phyloP scores from a whole-genome alignment of 1,139 yeast species.

The Debaryomyces robertsiae region DNA sequence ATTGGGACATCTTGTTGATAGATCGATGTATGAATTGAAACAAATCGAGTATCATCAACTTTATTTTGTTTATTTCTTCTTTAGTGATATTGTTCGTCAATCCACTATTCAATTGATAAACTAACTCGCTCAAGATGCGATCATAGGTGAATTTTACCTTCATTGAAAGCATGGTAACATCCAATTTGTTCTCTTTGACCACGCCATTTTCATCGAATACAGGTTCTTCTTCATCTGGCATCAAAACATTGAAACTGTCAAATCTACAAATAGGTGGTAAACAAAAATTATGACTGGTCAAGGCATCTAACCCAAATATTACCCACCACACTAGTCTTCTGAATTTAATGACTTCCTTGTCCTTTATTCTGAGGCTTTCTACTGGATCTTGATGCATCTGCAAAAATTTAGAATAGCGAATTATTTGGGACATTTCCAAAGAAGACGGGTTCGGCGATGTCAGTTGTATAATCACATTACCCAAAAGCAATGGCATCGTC shows the following conservation, averaged over 20 bases:
- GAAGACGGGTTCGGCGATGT: conserved; percentile 59
- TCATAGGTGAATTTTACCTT: conserved; percentile 57
- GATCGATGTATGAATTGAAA: conserved; percentile 53
- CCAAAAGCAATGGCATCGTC: conserved; percentile 47
- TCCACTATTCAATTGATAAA: conserved; percentile 45
- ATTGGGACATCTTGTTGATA: conserved; percentile 32
- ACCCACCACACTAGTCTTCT: conserved; percentile 69
- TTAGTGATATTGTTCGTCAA: conserved; percentile 37
- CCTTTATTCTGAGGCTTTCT: conserved; percentile 48
- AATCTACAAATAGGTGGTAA: conserved; percentile 57
- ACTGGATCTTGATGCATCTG: conserved; percentile 64
- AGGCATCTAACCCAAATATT: conserved; percentile 59
- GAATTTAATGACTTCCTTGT: conserved; percentile 50
- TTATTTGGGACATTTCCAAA: conserved; percentile 51
- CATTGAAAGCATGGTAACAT: conserved; percentile 45
- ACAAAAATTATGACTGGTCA: conserved; percentile 59
- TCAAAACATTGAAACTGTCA: conserved; percentile 57
- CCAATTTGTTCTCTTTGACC: conserved; percentile 29
- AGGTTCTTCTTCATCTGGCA: conserved; percentile 54
- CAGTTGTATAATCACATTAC: conserved; percentile 56
- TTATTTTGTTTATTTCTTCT: conserved; percentile 46
- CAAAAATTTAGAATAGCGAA: conserved; percentile 56
- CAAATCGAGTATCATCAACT: conserved; percentile 49
- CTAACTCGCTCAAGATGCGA: conserved; percentile 54
- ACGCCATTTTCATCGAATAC: conserved; percentile 27